Conservation (phyloP, 306 rosid species). For the Abrus pulchellus region DNA sequence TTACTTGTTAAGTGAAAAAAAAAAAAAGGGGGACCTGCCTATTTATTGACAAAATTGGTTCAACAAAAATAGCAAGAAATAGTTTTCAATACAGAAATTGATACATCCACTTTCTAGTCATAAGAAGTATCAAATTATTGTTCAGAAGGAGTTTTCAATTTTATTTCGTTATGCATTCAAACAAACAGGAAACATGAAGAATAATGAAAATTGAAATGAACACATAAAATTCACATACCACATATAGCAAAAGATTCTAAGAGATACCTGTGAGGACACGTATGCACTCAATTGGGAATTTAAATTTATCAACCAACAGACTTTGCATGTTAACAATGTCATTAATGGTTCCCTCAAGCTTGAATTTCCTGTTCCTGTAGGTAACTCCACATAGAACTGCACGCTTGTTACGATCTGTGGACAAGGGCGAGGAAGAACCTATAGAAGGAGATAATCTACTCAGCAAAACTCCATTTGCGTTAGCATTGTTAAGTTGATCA, state of each 20-base stretch:
- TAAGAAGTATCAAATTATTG: conserved; percentile 9
- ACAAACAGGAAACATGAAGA: background rate
- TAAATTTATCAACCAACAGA: conserved; percentile 51
- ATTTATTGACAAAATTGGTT: background rate
- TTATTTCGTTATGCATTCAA: background rate
- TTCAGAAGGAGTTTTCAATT: background rate
- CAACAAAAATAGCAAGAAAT: background rate
- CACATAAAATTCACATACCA: background rate
- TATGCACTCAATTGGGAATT: conserved; percentile 53
- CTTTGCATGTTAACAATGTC: conserved; percentile 66
- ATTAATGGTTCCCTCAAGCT: conserved; percentile 67
- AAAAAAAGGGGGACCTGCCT: background rate
- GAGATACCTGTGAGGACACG: conserved; percentile 73
- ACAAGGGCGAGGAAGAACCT: conserved; percentile 7
- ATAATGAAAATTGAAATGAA: background rate
- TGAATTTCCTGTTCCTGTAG: conserved; percentile 53
- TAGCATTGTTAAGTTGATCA: background rate
- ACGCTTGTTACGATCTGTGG: conserved; percentile 48
- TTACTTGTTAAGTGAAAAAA: background rate
- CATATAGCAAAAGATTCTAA: background rate
- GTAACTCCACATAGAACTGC: conserved; percentile 82
- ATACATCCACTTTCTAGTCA: conserved; percentile 5
- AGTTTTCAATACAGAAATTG: background rate
- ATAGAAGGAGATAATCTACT: background rate
- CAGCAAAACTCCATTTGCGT: background rate